Evolutionary conservation across 306 rosid species (phyloP), one percentile per base, ranked within the genome.

Genomic region (Dalbergia cultrata): DNA sequence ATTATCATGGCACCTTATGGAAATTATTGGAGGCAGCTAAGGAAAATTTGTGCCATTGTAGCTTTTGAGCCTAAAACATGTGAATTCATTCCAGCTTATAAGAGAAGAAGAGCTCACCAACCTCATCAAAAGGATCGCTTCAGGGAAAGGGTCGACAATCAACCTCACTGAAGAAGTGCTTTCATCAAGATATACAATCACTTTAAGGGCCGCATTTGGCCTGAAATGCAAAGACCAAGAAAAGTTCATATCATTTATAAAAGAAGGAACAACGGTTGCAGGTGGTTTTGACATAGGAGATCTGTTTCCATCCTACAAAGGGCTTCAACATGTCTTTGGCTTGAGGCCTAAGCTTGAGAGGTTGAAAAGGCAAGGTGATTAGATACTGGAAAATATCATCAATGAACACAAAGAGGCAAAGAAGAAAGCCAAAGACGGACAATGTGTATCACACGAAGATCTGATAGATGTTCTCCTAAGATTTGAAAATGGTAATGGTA

Each of bases 131-230:
- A n/a, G n/a, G n/a, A 39, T 83, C 31, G 70, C 56, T 26, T 53
- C 69, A 0, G 35, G 19, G 14, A 31, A 66, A 34, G 83, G 83
- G 37, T 60, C 74, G 11, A 56, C 79, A 0, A 6, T 86, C 72
- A 86, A 84, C 18, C 75, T 86, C 21, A 69, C 63, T 1, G 41
- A 84, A 67, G 59, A 52, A 58, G 35, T 88, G 8, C 8, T 17
- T 9, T 72, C 86, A 3, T 13, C 63, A 3, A 45, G 60, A 11
- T 79, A 31, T 53, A 9, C 58, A 0, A 62, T 86, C 19, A 77
- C 78, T 62, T 61, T 86, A 12, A 57, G 64, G 35, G 81, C 86
- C 4, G 92, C 87, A 1, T 77, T 89, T 52, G 92, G 90, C 5
- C 73, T 73, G 41, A 58, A 66, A 12, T 35, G n/a, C 69, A 62